Evolutionary conservation across 1,284 basidiomycete species (phyloP), one percentile per base, ranked within the genome.

Genomic region (Leccinum solheimii): DNA sequence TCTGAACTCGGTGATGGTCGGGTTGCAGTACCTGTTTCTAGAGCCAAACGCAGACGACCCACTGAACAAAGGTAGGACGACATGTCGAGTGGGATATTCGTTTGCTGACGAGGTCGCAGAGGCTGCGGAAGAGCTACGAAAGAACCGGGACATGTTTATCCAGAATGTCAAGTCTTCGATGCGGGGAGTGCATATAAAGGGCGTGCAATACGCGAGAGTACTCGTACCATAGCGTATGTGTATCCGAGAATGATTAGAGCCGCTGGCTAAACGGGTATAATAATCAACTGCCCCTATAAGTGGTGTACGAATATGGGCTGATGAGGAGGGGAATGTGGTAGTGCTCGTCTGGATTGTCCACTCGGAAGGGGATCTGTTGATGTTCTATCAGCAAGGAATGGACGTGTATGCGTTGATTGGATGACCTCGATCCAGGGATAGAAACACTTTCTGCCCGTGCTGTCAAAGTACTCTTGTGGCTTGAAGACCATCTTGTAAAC

Each of bases 21-120:
- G 97, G 40, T 79, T 99, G 62, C 96, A 99, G 75, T 99, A 98
- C 75, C 85, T 99, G 53, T 99, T 99, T 84, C 82, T 99, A 61
- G 97, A 99, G 76, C 97, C 97, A 14, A 99, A 99, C 71, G 92
- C 97, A 38, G 97, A 98, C 72, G 97, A 99, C 78, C 97, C 97
- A 26, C 76, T 99, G 69, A 99, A 99, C 83, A 99, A 99, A 80
- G 97, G 97, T 95, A 65, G 50, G 86, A 19, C 40, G n/a, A 26
- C 38, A 19, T 27, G 55, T 55, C 16, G 14, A 5, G 21, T 63
- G 45, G 61, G 19, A 13, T 16, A n/a, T 11, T 62, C 21, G 48
- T 38, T 67, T 57, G 48, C 21, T 68, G 55, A 73, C 55, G 52
- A 57, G 16, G 10, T 62, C 53, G 53, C 82, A 98, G 95, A 97